phyloP scores from a whole-genome alignment of 2,329 filamentous ascomycete species.

The Alternaria triticina region DNA sequence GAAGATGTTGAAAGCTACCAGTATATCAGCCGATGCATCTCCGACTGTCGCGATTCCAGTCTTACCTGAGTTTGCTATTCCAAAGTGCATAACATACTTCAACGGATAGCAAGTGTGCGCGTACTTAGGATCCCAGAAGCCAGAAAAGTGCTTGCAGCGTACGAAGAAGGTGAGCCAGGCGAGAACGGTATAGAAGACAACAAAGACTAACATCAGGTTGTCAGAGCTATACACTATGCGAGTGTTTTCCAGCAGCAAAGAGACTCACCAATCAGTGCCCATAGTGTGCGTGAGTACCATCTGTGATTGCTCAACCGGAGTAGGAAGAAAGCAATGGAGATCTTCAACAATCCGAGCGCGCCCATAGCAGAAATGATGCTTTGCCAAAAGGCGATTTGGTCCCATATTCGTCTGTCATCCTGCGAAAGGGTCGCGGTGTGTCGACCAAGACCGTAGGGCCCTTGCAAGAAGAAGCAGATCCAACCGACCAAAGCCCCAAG shows the following conservation, averaged over 20 bases:
- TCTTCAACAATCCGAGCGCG: neutral
- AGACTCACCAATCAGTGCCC: conserved; percentile 2
- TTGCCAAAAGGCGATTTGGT: conserved; percentile 1
- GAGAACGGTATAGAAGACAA: neutral
- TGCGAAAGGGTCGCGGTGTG: neutral
- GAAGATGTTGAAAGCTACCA: conserved; percentile 10
- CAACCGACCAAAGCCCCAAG: neutral
- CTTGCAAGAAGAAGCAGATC: conserved; percentile 11
- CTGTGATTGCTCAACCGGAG: neutral
- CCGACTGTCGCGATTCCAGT: neutral
- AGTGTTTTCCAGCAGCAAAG: neutral
- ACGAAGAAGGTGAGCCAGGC: neutral
- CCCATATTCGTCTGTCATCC: neutral
- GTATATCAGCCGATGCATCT: neutral
- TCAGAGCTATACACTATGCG: neutral
- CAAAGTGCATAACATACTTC: neutral
- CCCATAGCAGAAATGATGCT: conserved; percentile 8
- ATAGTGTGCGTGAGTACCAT: conserved; percentile 2
- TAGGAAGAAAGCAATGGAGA: conserved; percentile 2
- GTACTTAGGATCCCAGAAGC: neutral
- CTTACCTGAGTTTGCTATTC: neutral
- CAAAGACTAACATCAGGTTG: neutral
- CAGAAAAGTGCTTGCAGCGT: neutral
- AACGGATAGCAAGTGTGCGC: neutral
- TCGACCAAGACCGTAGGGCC: conserved; percentile 8